Evolutionary conservation across 2,329 filamentous ascomycete species (phyloP), one percentile per base, ranked within the genome.

Genomic region (Nothophoma quercina): DNA sequence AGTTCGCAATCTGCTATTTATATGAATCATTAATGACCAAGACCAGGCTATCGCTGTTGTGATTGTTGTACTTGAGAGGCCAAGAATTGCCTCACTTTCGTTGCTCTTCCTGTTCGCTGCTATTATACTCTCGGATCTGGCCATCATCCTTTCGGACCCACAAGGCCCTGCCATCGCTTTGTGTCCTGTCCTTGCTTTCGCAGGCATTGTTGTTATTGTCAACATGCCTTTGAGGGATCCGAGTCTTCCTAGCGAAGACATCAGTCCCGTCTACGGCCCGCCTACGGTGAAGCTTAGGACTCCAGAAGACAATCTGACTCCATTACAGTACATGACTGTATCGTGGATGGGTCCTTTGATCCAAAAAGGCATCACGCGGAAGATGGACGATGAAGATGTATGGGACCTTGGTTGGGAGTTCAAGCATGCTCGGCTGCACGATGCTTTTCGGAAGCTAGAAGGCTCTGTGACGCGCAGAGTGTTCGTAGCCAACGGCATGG

Each of bases 301-400:
- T 39, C 88, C 92, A 0, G 92, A 96, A 70, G 92, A 96, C 62
- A 86, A 89, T 58, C 71, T 96, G 19, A 89, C 83, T 0, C 78
- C 93, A 1, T 92, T 90, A 83, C 89, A 93, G 61, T 96, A 91
- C 75, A 89, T 93, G 84, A 88, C 85, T 5, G 88, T 96, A 22
- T 89, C 85, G 0, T 96, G 92, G 92, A 88, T 96, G 76, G 78
- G 79, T 0, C 88, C 91, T 0, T 75, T 96, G 6, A 91, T 96
- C 10, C 76, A 78, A 1, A 73, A 86, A 19, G 90, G 88, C 1
- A 83, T 79, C 33, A 77, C 79, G 23, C 80, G 85, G 32, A 88
- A 91, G 61, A 78, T 96, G 7, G 78, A 91, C 28, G 87, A 92
- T 30, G 83, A 88, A 29, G 91, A 96, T 68, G 88, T 96, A 2